Percentiles rank a stretch among this genome's conserved stretches.
Evolutionary conservation across 495 filamentous ascomycete species (phyloP).

Genomic region (Penicillium steckii): DNA sequence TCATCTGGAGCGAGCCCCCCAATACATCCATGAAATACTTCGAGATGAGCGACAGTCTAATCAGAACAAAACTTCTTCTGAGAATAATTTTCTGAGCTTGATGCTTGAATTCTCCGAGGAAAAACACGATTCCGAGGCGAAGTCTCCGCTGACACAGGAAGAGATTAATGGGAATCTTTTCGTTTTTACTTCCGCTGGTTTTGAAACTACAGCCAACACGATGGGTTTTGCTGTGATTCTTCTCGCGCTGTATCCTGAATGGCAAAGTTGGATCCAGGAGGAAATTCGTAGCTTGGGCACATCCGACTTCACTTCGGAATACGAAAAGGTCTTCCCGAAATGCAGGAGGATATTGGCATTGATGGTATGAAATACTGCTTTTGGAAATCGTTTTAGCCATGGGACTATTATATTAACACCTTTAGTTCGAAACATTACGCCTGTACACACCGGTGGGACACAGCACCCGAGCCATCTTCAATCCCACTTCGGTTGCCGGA

Average conservation of each 20-base stretch:
- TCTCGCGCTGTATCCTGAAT: slow-evolving; percentile 35
- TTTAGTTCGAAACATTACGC: slow-evolving; percentile 50
- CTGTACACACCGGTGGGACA: slow-evolving; percentile 45
- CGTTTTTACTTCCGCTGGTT: slow-evolving; percentile 55
- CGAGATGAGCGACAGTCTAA: slow-evolving; percentile 29
- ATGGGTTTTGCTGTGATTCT: slow-evolving; percentile 39
- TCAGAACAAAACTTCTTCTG: slow-evolving; percentile 11
- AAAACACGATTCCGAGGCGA: neutral
- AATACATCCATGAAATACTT: slow-evolving; percentile 32
- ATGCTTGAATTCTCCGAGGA: slow-evolving; percentile 37
- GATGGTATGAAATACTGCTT: slow-evolving; percentile 3
- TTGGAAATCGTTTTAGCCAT: too few relatives aligned
- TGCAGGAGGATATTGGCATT: slow-evolving; percentile 2
- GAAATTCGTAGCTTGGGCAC: slow-evolving; percentile 23
- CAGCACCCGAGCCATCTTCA: slow-evolving; percentile 36
- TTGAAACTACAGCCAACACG: slow-evolving; percentile 47
- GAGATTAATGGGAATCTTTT: slow-evolving; percentile 41
- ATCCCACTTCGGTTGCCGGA: slow-evolving; percentile 23
- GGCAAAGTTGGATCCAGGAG: slow-evolving; percentile 39
- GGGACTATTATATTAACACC: neutral
- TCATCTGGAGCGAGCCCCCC: slow-evolving; percentile 18
- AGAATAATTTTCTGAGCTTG: slow-evolving; percentile 38
- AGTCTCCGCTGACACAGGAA: slow-evolving; percentile 23
- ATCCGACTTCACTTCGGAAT: neutral
- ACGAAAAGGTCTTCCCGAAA: slow-evolving; percentile 7